phyloP scores from a whole-genome alignment of 1,139 yeast species.

The Scheffersomyces lignicola region DNA sequence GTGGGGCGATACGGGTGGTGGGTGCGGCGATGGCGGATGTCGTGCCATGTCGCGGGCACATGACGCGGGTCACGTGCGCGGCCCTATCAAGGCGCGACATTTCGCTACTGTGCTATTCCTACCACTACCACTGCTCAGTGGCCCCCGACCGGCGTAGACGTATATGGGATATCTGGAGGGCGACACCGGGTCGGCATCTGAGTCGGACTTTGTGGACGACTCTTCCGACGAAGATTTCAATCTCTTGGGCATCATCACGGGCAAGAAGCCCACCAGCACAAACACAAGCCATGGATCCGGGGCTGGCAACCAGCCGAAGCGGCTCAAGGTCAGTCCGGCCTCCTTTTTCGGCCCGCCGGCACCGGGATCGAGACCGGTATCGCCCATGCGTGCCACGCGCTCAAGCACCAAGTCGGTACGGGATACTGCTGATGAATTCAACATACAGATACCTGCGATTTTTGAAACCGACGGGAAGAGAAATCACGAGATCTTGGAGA shows the following conservation, averaged over 20 bases:
- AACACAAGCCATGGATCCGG: background rate
- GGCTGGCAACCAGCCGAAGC: background rate
- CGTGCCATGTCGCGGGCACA: too few relatives aligned
- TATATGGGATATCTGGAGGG: too few relatives aligned
- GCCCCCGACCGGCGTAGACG: too few relatives aligned
- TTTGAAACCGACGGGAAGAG: slow-evolving; percentile 27
- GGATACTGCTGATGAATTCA: slow-evolving; percentile 17
- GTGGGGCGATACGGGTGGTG: too few relatives aligned
- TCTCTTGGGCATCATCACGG: background rate
- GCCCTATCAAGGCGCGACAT: too few relatives aligned
- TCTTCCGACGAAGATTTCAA: background rate
- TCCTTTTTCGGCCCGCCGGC: background rate
- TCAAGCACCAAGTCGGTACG: background rate
- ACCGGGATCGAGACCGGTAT: background rate
- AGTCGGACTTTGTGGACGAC: too few relatives aligned
- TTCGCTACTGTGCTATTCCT: too few relatives aligned
- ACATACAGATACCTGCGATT: slow-evolving; percentile 23
- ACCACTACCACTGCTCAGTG: too few relatives aligned
- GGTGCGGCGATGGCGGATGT: too few relatives aligned
- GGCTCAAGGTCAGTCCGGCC: background rate
- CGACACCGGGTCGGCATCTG: too few relatives aligned
- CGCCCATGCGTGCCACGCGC: background rate
- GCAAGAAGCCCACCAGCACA: slow-evolving; percentile 2
- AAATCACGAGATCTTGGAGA: slow-evolving; percentile 21
- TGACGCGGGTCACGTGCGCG: too few relatives aligned